Base-by-base conservation (phyloP, 1,284 basidiomycete genomes). In the Naganishia sp. region DNA sequence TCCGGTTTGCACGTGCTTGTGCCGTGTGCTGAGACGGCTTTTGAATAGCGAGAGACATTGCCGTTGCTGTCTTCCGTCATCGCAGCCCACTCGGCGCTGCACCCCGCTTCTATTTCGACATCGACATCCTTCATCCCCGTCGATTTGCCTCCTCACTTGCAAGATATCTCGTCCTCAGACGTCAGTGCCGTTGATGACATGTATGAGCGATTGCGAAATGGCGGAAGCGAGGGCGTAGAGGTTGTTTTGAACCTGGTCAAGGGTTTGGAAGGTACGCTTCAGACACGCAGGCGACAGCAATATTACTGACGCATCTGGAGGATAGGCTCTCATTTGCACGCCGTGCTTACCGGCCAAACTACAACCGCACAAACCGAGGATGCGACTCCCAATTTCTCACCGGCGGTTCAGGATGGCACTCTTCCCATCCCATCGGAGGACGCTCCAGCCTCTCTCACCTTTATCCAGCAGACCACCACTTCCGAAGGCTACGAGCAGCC, bases 51-150 rank as follows among this genome's bases (percentile, higher is more conserved):
- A 25, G 74, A 72, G 43, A 84, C 80, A 72, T 80, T 83, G 2
- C 82, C 81, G 1, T 83, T 85, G 7, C 76, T 92, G 25, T 76
- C 90, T 55, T 81, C 84, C 21, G 84, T 92, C 74, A 80, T 91
- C 63, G 85, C 85, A 41, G 73, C 92, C 31, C 86, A 86, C 66
- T 77, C 84, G 39, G 78, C 85, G n/a, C 77, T 91, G 52, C 74
- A 78, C 61, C 79, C 80, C 23, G 68, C 73, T 6, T 67, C 67
- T 42, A 73, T 76, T 67, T 72, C 73, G 65, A 68, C 71, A n/a
- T 74, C 75, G 58, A 71, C 77, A 18, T 76, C 75, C 7, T 80
- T 78, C 79, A 84, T 62, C 72, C 82, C 53, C 43, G 74, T 77
- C 61, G 67, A 69, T 21, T 71, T 79, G 6, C 79, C 79, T 6